A percentile compares a stretch with the other conserved stretches of the same genome.
Evolutionary conservation across 2,329 filamentous ascomycete species (phyloP).

Genomic region (Cladosporium halotolerans): DNA sequence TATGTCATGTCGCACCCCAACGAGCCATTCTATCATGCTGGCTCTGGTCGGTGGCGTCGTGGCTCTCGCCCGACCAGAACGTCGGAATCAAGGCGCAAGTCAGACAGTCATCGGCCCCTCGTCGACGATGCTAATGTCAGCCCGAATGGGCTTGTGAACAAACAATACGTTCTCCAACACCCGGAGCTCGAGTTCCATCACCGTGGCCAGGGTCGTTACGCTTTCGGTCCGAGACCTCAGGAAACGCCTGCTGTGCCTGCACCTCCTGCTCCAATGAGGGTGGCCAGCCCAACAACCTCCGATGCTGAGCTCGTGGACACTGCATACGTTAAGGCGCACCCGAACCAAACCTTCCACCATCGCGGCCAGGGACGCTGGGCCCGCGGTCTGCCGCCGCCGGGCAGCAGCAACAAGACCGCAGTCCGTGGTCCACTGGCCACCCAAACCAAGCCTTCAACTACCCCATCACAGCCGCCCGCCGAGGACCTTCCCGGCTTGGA

Average conservation of each 20-base stretch:
- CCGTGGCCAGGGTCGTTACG: constrained; percentile 26
- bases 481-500: constrained; percentile 13
- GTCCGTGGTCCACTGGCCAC: constrained; percentile 23
- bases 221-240: constrained; percentile 16
- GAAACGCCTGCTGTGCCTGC: background rate
- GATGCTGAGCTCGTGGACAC: constrained; percentile 18
- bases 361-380: constrained; percentile 28
- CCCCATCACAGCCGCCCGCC: background rate
- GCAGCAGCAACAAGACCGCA: constrained; percentile 22
- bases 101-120: background rate
- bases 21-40: constrained; percentile 25
- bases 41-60: constrained; percentile 24
- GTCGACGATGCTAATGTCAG: background rate
- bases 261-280: background rate
- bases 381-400: constrained; percentile 23
- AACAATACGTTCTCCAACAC: constrained; percentile 20
- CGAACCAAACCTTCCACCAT: constrained; percentile 24
- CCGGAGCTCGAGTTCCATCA: constrained; percentile 23
- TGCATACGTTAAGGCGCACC: constrained; percentile 23
- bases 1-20: constrained; percentile 23
- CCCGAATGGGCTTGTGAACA: constrained; percentile 14
- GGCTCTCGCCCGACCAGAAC: constrained; percentile 14
- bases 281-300: background rate
- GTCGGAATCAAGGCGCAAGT: background rate
- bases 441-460: constrained; percentile 1